Conservation (phyloP, 2,329 filamentous ascomycete species). For the Monilinia laxa region DNA sequence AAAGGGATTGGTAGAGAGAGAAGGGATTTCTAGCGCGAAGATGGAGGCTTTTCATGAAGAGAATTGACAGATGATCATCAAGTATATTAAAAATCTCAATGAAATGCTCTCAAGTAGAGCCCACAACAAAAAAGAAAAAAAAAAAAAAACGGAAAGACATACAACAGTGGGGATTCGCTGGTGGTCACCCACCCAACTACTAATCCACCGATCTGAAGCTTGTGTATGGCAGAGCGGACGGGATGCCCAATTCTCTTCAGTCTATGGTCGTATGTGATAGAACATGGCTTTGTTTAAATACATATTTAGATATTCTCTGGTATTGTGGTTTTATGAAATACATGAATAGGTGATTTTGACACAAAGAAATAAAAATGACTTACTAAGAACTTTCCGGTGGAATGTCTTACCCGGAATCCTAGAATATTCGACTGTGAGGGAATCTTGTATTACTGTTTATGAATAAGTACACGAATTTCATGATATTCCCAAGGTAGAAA, state of each 20-base stretch:
- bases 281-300: rapidly evolving
- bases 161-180: constrained; percentile 21
- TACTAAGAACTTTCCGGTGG: constrained; percentile 73
- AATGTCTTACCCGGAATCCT: constrained; percentile 74
- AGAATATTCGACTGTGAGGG: constrained; percentile 75
- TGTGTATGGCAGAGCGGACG: constrained; percentile 23
- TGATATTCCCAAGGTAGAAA: not conserved
- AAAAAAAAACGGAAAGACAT: not conserved
- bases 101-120: not conserved
- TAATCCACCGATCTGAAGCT: constrained; percentile 21
- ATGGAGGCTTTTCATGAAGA: not conserved
- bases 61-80: not conserved
- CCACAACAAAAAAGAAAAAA: not conserved
- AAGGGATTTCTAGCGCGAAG: not conserved
- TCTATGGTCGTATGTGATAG: constrained; percentile 21
- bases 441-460: constrained; percentile 57
- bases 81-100: not conserved
- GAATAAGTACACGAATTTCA: not conserved
- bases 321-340: not conserved
- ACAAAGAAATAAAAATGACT: constrained; percentile 33
- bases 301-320: not conserved
- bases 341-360: not conserved
- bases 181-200: constrained; percentile 22
- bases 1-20: not conserved
- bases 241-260: constrained; percentile 21